Evolutionary conservation across 805 yeast species (phyloP), one percentile per base, ranked within the genome.

Genomic region (Teunomyces lycoperdinae): DNA sequence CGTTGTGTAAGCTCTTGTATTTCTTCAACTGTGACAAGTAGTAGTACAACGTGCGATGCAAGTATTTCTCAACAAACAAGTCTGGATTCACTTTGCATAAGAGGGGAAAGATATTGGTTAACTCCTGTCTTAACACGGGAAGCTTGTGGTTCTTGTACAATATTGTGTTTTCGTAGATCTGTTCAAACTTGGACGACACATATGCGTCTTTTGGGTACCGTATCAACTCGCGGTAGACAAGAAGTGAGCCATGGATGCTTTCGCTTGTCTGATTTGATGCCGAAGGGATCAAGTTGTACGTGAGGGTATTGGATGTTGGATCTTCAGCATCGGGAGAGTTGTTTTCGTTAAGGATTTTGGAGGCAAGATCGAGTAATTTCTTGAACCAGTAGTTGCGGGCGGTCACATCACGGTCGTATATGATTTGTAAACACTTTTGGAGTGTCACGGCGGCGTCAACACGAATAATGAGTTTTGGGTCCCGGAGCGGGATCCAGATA

Each of bases 401-500:
- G 33, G 80, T 80, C 8, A 76, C 64, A 61, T 92, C 97, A 52
- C 98, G 76, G 47, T 85, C 84, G 55, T 86, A 84, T 10, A 92
- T 81, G 7, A 94, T 89, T 43, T 79, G 78, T 56, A 91, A 75
- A 62, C 97, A 89, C 48, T 83, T 80, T 24, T 85, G 85, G 47
- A 94, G 69, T 1, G 96, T 84, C 0, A 80, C 75, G 0, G 97
- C 96, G 0, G 97, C 85, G 61, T 92, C 98, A 47, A 77, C 77
- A 55, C 98, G 75, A 35, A 92, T 84, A 1, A 79, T 75, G 14
- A 82, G 70, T 57, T 88, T 90, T 14, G 83, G 76, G 63, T 94
- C 98, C 51, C 92, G 76, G 38, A 94, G 70, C 0, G 95, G 96
- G 34, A 83, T 76, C 97, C 97, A 92, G 13, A 94, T 80, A 55